A percentile compares a stretch with the other conserved stretches of the same genome.
Evolutionary conservation across 1,139 yeast species (phyloP).

Genomic region (Arxiozyma slooffiae): DNA sequence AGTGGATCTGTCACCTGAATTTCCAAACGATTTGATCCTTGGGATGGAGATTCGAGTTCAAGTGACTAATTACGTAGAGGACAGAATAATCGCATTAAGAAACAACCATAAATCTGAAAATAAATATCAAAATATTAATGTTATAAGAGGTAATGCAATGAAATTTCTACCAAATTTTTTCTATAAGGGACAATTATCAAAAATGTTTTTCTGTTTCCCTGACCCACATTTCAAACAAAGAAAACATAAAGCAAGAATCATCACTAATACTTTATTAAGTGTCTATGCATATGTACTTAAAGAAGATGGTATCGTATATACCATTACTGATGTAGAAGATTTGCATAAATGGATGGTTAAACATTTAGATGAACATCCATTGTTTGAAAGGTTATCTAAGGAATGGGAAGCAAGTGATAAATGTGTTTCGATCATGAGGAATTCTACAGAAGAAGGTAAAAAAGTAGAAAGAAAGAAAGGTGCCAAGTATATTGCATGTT

Average conservation of each 20-base stretch:
- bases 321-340: conserved; percentile 93
- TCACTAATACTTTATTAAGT: conserved; percentile 75
- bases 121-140: conserved; percentile 72
- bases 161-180: conserved; percentile 92
- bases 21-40: conserved; percentile 62
- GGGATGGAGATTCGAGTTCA: conserved; percentile 98
- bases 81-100: conserved; percentile 81
- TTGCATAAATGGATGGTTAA: conserved; percentile 93
- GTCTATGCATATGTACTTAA: conserved; percentile 86
- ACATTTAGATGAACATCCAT: conserved; percentile 82
- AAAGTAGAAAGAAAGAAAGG: conserved; percentile 90
- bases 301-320: conserved; percentile 83
- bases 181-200: conserved; percentile 64
- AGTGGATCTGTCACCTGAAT: conserved; percentile 67
- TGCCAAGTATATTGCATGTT: conserved; percentile 79
- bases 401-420: conserved; percentile 74
- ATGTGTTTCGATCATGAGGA: conserved; percentile 80
- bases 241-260: conserved; percentile 93
- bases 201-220: conserved; percentile 97
- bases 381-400: conserved; percentile 67
- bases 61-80: conserved; percentile 94
- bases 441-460: conserved; percentile 94
- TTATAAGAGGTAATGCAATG: conserved; percentile 93
- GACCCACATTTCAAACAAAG: conserved; percentile 98
- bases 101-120: conserved; percentile 25